These are phyloP conservation scores for Tolypocladium tropicale DNA, from an alignment of 2,329 filamentous ascomycete species.

Conservation along the genomic window DNA sequence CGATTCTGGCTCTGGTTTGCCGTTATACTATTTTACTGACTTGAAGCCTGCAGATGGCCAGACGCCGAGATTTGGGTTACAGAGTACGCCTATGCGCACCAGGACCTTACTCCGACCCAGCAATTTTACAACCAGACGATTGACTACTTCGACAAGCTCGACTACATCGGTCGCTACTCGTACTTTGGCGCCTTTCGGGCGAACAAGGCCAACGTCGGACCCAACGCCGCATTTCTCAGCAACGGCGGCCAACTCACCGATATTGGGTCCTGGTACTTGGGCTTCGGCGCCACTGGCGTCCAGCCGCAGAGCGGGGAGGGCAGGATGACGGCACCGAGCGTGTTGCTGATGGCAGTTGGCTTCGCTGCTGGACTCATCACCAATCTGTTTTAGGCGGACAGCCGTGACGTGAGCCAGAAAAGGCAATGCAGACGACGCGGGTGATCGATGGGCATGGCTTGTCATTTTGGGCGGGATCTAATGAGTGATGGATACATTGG, in stretches of 20 bases:
- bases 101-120: conserved; percentile 47
- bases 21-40: background rate
- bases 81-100: conserved; percentile 57
- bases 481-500: background rate
- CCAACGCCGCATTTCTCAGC: conserved; percentile 62
- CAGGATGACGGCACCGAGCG: background rate
- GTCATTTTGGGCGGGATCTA: background rate
- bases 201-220: conserved; percentile 60
- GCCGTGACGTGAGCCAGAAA: background rate
- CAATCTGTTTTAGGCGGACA: conserved; percentile 2
- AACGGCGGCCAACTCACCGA: conserved; percentile 59
- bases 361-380: conserved; percentile 1
- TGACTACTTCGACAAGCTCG: conserved; percentile 50
- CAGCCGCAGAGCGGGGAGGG: conserved; percentile 18
- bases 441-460: too few relatives aligned
- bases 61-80: conserved; percentile 64
- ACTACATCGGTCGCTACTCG: conserved; percentile 56
- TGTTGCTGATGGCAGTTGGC: background rate
- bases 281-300: conserved; percentile 37
- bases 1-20: too few relatives aligned
- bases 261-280: conserved; percentile 70
- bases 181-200: conserved; percentile 69
- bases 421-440: background rate
- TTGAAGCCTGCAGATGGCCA: conserved; percentile 36
- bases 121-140: conserved; percentile 57